Conservation (phyloP, 139 green algal genomes). For the Chlorella sp. region DNA sequence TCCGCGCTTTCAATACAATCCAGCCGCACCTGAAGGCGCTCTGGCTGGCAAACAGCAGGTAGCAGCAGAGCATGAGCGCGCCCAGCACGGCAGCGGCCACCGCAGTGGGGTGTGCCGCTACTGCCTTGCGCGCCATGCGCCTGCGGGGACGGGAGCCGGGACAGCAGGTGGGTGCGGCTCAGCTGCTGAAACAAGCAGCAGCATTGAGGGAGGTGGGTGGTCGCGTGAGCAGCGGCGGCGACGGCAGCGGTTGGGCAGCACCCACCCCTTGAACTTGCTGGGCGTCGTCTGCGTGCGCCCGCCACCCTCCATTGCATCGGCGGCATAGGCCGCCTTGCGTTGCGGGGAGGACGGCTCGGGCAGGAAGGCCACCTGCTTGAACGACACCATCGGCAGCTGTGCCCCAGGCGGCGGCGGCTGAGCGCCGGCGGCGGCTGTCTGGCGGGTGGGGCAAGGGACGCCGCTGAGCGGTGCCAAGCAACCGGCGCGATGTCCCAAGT, state of each 20-base stretch:
- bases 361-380: too few relatives aligned
- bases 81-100: background rate
- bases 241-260: background rate
- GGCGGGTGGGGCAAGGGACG: too few relatives aligned
- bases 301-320: too few relatives aligned
- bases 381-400: too few relatives aligned
- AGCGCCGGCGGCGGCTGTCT: too few relatives aligned
- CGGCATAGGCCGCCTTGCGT: too few relatives aligned
- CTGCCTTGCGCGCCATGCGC: background rate
- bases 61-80: background rate
- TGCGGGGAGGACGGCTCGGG: too few relatives aligned
- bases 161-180: background rate
- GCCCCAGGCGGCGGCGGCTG: too few relatives aligned
- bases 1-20: background rate
- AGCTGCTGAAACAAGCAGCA: background rate
- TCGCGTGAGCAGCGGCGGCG: background rate
- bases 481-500: too few relatives aligned
- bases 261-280: conserved; percentile 15
- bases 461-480: too few relatives aligned
- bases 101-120: background rate
- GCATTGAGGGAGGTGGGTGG: background rate
- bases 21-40: conserved; percentile 14
- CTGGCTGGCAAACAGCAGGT: background rate
- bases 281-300: background rate
- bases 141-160: background rate